A percentile compares a stretch with the other conserved stretches of the same genome.
Evolutionary conservation across 192 early-diverging fungal species (phyloP).

Genomic region (Linnemannia exigua): DNA sequence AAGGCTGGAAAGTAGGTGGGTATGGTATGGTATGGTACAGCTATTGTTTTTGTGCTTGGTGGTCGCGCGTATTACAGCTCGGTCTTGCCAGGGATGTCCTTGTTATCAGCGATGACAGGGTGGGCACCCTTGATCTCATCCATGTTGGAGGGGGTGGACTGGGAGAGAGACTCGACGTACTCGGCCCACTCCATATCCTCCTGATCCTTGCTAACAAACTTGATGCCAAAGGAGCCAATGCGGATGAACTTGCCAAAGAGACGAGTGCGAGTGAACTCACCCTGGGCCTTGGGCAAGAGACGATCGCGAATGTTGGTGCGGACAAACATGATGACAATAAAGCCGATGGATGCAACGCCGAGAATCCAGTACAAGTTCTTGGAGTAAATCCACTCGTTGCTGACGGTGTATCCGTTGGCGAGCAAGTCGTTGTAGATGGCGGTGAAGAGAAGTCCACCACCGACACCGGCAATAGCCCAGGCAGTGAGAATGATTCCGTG

Average conservation of each 20-base stretch:
- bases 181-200: slow-evolving; percentile 65
- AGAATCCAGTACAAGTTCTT: slow-evolving; percentile 83
- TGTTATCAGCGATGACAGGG: not conserved
- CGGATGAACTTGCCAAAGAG: slow-evolving; percentile 73
- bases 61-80: not conserved
- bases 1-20: no score
- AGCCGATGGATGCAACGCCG: slow-evolving; percentile 64
- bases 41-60: not conserved
- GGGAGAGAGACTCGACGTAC: slow-evolving; percentile 29
- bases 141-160: slow-evolving; percentile 1
- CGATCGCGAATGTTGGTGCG: slow-evolving; percentile 79
- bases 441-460: slow-evolving; percentile 79
- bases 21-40: slow-evolving; percentile 1
- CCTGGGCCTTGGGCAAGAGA: slow-evolving; percentile 68
- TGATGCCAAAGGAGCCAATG: slow-evolving; percentile 50
- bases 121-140: slow-evolving; percentile 11
- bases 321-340: slow-evolving; percentile 70
- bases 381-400: slow-evolving; percentile 59
- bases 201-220: slow-evolving; percentile 59
- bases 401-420: slow-evolving; percentile 56
- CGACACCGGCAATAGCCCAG: slow-evolving; percentile 79
- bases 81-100: not conserved
- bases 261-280: slow-evolving; percentile 74
- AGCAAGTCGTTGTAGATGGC: slow-evolving; percentile 68
- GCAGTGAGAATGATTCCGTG: slow-evolving; percentile 84